Evolutionary conservation across 192 early-diverging fungal species (phyloP).

Genomic region (Rhizophagus sp.): DNA sequence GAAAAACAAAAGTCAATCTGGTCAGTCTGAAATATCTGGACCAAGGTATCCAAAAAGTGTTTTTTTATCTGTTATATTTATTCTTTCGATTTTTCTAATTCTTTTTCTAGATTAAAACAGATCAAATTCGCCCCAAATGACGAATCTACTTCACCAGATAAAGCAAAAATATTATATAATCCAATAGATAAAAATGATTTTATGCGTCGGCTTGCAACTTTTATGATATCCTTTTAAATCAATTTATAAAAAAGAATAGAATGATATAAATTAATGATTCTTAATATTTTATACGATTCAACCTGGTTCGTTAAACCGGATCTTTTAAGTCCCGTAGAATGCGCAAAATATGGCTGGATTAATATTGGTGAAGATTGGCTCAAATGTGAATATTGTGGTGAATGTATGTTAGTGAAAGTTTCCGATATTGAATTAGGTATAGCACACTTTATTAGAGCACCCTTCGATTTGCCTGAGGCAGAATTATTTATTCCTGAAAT

Average conservation of each 20-base stretch:
- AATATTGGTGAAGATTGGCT: slow-evolving; percentile 16
- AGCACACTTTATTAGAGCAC: not conserved
- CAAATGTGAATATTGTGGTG: slow-evolving; percentile 20
- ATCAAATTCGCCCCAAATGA: not conserved
- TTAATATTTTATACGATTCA: slow-evolving; percentile 9
- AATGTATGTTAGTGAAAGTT: not conserved
- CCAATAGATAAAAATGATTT: slow-evolving; percentile 11
- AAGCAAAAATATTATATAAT: not conserved
- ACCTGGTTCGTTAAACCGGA: slow-evolving; percentile 23
- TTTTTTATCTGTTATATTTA: not conserved
- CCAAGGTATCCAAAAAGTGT: not conserved
- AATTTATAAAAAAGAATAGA: not conserved
- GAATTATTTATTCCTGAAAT: too few species aligned
- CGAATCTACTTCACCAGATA: not conserved
- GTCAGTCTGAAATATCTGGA: not conserved
- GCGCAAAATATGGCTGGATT: slow-evolving; percentile 20
- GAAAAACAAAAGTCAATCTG: not conserved
- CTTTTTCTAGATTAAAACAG: not conserved
- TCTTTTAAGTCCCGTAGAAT: slow-evolving; percentile 21
- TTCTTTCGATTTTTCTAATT: not conserved
- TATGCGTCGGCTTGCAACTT: slow-evolving; percentile 25
- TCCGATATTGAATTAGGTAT: not conserved
- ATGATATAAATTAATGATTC: not conserved
- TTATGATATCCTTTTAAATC: slow-evolving; percentile 26
- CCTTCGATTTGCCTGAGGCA: too few species aligned